These are phyloP conservation scores for Scytalidium sp. DNA, from an alignment of 2,329 filamentous ascomycete species.

Conservation along the genomic window DNA sequence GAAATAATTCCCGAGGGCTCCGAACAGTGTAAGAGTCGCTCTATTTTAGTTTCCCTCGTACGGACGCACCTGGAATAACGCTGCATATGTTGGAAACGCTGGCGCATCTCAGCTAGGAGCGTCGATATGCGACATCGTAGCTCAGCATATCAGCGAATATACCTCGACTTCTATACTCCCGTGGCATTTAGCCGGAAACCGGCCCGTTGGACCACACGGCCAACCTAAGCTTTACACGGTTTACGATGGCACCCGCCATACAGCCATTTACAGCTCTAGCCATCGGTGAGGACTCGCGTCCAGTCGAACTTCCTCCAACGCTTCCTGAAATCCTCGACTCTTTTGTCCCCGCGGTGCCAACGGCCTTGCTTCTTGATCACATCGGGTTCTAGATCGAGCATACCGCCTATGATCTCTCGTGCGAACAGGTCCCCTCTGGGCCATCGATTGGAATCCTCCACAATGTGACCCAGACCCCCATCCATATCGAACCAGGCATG, in stretches of 20 bases:
- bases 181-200: background rate
- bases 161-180: background rate
- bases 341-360: slow-evolving; percentile 64
- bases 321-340: slow-evolving; percentile 77
- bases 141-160: background rate
- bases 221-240: background rate
- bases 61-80: background rate
- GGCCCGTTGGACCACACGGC: background rate
- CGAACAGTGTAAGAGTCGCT: background rate
- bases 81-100: background rate
- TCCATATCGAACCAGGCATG: slow-evolving; percentile 95
- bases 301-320: slow-evolving; percentile 93
- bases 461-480: slow-evolving; percentile 86
- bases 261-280: slow-evolving; percentile 11
- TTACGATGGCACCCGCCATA: background rate
- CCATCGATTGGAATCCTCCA: slow-evolving; percentile 84
- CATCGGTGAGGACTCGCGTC: slow-evolving; percentile 52
- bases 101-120: background rate
- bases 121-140: background rate
- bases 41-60: background rate
- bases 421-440: slow-evolving; percentile 91
- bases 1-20: background rate
- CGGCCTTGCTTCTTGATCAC: slow-evolving; percentile 86
- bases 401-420: slow-evolving; percentile 85
- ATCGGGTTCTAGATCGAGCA: slow-evolving; percentile 79